These are phyloP conservation scores for Fusarium pseudoanthophilum DNA, from an alignment of 2,329 filamentous ascomycete species.

Conservation along the genomic window DNA sequence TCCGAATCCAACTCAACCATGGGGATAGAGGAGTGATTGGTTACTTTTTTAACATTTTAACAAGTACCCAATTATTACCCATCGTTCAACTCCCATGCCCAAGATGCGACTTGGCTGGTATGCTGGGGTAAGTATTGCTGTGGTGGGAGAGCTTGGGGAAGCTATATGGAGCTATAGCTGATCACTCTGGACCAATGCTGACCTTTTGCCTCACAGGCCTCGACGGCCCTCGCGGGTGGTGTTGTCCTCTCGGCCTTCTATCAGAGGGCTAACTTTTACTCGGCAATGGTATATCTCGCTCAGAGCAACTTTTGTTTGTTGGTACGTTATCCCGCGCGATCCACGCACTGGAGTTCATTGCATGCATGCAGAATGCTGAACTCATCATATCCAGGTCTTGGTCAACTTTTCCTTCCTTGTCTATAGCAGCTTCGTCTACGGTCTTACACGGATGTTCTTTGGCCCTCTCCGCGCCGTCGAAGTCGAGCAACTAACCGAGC, in stretches of 20 bases:
- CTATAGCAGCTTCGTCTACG: conserved; percentile 84
- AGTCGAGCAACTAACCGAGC: conserved; percentile 96
- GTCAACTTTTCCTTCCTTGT: conserved; percentile 89
- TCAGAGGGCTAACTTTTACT: conserved; percentile 97
- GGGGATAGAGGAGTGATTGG: conserved; percentile 39
- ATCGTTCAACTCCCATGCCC: conserved; percentile 44
- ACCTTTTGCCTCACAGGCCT: conserved; percentile 65
- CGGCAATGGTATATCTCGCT: conserved; percentile 93
- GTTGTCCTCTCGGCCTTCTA: conserved; percentile 92
- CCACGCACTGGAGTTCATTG: neutral
- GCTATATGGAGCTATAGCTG: conserved; percentile 41
- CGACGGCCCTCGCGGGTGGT: conserved; percentile 82
- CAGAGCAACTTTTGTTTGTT: conserved; percentile 96
- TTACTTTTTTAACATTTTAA: conserved; percentile 12
- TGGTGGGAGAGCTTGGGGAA: conserved; percentile 35
- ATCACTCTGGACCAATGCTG: conserved; percentile 32
- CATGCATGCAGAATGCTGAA: conserved; percentile 11
- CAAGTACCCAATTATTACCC: conserved; percentile 21
- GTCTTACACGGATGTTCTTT: conserved; percentile 89
- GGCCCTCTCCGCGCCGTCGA: conserved; percentile 92
- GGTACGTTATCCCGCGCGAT: conserved; percentile 61
- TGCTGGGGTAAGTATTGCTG: conserved; percentile 63
- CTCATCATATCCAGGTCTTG: conserved; percentile 70
- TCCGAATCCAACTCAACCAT: conserved; percentile 32
- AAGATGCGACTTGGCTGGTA: conserved; percentile 71